These are phyloP conservation scores for Sporothrix mexicana DNA, from an alignment of 2,329 filamentous ascomycete species.

Conservation along the genomic window DNA sequence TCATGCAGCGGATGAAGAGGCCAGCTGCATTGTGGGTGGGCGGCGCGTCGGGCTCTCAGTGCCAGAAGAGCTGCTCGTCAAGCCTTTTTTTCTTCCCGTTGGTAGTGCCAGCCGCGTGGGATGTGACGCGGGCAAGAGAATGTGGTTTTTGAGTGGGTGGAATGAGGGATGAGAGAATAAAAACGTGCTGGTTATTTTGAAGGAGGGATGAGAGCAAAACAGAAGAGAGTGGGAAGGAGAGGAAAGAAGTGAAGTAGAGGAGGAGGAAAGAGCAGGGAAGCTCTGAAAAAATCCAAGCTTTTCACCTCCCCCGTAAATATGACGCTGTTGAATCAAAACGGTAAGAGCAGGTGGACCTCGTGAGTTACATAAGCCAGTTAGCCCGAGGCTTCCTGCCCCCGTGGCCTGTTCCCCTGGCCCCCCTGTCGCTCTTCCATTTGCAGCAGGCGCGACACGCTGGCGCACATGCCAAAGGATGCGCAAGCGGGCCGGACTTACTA, in stretches of 20 bases:
- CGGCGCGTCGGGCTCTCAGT: slow-evolving; percentile 7
- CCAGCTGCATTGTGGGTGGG: slow-evolving; percentile 32
- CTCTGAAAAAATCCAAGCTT: slow-evolving; percentile 25
- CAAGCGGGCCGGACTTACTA: slow-evolving; percentile 31
- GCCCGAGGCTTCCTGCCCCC: slow-evolving; percentile 2
- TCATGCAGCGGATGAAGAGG: slow-evolving; percentile 31
- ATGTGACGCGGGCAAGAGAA: neutral
- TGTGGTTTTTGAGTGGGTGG: slow-evolving; percentile 1
- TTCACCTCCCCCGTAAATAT: slow-evolving; percentile 3
- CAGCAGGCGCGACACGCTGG: neutral
- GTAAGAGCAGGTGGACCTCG: slow-evolving; percentile 28
- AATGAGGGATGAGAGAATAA: neutral
- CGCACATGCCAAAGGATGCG: slow-evolving; percentile 1
- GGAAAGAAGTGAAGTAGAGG: slow-evolving; percentile 11
- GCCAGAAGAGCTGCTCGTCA: slow-evolving; percentile 13
- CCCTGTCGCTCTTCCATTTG: neutral
- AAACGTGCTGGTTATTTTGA: neutral
- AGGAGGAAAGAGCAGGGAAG: slow-evolving; percentile 14
- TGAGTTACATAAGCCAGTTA: slow-evolving; percentile 26
- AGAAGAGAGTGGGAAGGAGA: neutral
- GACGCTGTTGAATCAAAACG: slow-evolving; percentile 26
- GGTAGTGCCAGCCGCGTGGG: slow-evolving; percentile 15
- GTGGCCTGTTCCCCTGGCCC: neutral
- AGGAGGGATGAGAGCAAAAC: neutral
- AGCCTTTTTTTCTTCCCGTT: neutral